These are phyloP conservation scores for Apiospora aurea DNA, from an alignment of 2,329 filamentous ascomycete genomes.

Conservation along the genomic window DNA sequence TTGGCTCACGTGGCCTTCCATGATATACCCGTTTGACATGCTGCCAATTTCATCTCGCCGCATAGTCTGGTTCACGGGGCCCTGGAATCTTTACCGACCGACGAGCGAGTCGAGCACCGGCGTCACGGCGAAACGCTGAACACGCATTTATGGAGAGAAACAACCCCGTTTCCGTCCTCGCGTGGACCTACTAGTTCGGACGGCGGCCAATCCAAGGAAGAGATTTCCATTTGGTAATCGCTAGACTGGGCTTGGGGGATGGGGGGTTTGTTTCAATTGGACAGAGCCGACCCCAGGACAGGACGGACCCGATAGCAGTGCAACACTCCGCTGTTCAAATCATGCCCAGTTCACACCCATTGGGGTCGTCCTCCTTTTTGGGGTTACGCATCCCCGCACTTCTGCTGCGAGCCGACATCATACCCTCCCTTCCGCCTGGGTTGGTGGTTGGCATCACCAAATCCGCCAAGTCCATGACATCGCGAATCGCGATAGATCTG, in stretches of 20 bases:
- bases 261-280: not conserved
- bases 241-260: not conserved
- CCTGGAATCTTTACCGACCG: not conserved
- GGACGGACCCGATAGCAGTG: constrained; percentile 1
- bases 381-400: not conserved
- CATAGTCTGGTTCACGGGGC: not conserved
- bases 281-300: not conserved
- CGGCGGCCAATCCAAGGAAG: not conserved
- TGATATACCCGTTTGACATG: not conserved
- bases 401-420: constrained; percentile 4
- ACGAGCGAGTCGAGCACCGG: not conserved
- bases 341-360: not conserved
- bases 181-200: constrained; percentile 2
- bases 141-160: not conserved
- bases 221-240: constrained; percentile 3
- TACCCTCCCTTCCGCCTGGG: not conserved
- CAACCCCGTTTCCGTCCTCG: not conserved
- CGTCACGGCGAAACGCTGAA: not conserved
- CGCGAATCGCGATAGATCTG: constrained; percentile 11
- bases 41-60: not conserved
- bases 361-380: not conserved
- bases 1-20: constrained; percentile 11
- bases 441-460: not conserved
- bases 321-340: not conserved
- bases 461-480: constrained; percentile 8